Percentiles rank a stretch among this genome's conserved stretches.
phyloP scores from a whole-genome alignment of 495 filamentous ascomycete species.

The Neurospora sp. region DNA sequence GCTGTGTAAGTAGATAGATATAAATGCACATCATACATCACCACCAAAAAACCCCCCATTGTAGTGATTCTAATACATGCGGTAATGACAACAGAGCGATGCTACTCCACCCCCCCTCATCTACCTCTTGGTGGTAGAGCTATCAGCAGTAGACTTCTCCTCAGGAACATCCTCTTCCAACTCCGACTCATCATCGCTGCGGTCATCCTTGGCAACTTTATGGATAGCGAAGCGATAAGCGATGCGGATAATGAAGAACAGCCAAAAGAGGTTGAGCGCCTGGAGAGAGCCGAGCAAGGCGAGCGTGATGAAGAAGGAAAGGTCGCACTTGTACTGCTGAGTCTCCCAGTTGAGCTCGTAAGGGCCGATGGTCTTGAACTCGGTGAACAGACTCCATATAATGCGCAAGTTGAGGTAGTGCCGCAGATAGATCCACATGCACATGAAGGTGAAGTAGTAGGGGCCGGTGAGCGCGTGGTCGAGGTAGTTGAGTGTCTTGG shows the following conservation, averaged over 20 bases:
- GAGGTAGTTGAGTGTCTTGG: slow-evolving; percentile 89
- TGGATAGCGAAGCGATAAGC: slow-evolving; percentile 45
- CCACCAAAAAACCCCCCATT: background rate
- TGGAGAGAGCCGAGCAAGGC: slow-evolving; percentile 62
- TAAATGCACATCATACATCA: background rate
- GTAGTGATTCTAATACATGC: background rate
- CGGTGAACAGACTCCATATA: slow-evolving; percentile 71
- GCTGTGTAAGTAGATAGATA: background rate
- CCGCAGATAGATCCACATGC: slow-evolving; percentile 82
- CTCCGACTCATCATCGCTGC: slow-evolving; percentile 42
- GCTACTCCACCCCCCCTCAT: background rate
- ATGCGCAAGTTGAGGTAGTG: slow-evolving; percentile 88
- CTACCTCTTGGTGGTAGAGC: background rate
- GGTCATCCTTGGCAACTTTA: slow-evolving; percentile 40
- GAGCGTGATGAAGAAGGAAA: slow-evolving; percentile 67
- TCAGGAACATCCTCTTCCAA: slow-evolving; percentile 13
- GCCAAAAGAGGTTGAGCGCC: slow-evolving; percentile 78
- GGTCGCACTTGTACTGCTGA: slow-evolving; percentile 70
- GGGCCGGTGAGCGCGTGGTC: slow-evolving; percentile 65
- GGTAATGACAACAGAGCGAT: background rate
- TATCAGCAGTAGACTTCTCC: background rate
- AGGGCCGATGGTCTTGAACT: slow-evolving; percentile 82
- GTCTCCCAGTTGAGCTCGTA: slow-evolving; percentile 81
- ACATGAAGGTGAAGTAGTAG: slow-evolving; percentile 78
- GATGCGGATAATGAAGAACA: slow-evolving; percentile 71